phyloP scores from a whole-genome alignment of 2,329 filamentous ascomycete genomes.

The Fusarium domesticum region DNA sequence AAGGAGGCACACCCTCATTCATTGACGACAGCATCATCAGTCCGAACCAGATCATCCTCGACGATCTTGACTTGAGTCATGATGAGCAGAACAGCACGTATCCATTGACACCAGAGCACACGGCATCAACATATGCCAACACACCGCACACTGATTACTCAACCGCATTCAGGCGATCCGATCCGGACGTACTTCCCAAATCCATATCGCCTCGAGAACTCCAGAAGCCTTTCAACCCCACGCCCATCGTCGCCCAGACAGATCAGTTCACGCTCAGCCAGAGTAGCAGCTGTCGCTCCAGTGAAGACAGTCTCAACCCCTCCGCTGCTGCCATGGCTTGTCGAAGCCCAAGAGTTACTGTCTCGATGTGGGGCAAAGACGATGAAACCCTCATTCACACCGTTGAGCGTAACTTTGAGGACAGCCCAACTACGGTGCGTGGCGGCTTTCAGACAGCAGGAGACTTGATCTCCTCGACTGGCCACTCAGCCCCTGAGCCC shows the following conservation, averaged over 20 bases:
- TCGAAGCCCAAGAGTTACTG: constrained; percentile 54
- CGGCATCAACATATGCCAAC: constrained; percentile 46
- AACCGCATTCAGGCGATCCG: constrained; percentile 23
- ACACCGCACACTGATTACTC: constrained; percentile 40
- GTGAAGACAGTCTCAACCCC: constrained; percentile 46
- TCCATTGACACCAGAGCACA: constrained; percentile 52
- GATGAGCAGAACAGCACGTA: constrained; percentile 32
- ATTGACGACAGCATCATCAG: constrained; percentile 36
- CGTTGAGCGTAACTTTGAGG: constrained; percentile 41
- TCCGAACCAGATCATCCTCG: constrained; percentile 21
- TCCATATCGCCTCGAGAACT: constrained; percentile 44
- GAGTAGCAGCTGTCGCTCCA: constrained; percentile 48
- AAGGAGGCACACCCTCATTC: constrained; percentile 45
- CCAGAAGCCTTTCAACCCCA: constrained; percentile 39
- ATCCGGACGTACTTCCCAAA: constrained; percentile 28
- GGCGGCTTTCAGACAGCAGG: constrained; percentile 39
- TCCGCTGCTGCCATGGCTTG: constrained; percentile 41
- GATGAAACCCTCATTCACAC: constrained; percentile 37
- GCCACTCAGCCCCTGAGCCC: constrained; percentile 15
- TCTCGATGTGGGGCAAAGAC: constrained; percentile 54
- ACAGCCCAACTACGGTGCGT: constrained; percentile 36
- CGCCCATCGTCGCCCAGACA: constrained; percentile 29
- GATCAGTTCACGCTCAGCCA: constrained; percentile 49
- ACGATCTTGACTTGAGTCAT: constrained; percentile 17
- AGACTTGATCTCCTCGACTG: constrained; percentile 35